Percentiles rank a stretch among this genome's conserved stretches.
phyloP scores from a whole-genome alignment of 768 basidiomycete species.

The Hygrocybe punicea region DNA sequence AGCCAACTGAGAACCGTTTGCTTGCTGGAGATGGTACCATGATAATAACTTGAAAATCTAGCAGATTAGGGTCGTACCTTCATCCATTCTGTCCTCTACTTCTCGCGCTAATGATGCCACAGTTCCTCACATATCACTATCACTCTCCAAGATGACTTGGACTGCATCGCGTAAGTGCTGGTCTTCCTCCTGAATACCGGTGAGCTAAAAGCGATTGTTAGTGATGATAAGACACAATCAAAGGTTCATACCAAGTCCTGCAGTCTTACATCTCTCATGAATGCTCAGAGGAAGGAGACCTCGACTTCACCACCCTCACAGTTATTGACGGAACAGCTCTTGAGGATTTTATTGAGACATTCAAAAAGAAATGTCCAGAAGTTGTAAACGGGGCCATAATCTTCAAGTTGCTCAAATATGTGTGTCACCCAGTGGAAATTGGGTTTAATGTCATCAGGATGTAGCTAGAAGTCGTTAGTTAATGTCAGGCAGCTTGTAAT shows the following conservation, averaged over 20 bases:
- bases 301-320: slow-evolving; percentile 18
- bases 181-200: background rate
- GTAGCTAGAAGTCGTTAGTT: slow-evolving; percentile 18
- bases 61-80: no score
- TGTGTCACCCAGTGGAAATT: slow-evolving; percentile 41
- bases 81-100: no score
- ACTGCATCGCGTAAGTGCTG: background rate
- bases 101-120: background rate
- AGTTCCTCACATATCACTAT: background rate
- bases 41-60: no score
- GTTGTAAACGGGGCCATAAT: slow-evolving; percentile 35
- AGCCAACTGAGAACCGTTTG: no score
- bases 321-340: slow-evolving; percentile 34
- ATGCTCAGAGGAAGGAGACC: background rate
- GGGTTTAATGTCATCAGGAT: slow-evolving; percentile 25
- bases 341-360: slow-evolving; percentile 35
- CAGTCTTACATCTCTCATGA: background rate
- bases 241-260: background rate
- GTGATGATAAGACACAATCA: background rate
- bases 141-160: background rate
- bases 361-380: slow-evolving; percentile 42
- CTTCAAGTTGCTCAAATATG: slow-evolving; percentile 18
- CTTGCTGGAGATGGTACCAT: no score
- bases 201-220: background rate
- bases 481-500: background rate